phyloP scores from a whole-genome alignment of 495 filamentous ascomycete genomes.

The Tuber aestivum region DNA sequence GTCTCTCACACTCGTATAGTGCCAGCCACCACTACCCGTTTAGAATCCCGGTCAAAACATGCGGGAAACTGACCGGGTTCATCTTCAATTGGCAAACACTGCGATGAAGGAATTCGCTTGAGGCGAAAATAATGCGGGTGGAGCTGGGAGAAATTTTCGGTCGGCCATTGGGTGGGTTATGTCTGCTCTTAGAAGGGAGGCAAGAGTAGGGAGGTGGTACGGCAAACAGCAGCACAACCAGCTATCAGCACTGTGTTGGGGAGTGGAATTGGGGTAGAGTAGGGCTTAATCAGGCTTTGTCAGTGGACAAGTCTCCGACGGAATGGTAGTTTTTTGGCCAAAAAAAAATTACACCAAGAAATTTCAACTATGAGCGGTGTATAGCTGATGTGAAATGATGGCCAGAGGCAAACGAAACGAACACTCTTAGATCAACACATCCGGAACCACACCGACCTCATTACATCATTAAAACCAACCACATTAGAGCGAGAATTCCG shows the following conservation, averaged over 20 bases:
- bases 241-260: not conserved
- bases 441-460: conserved; percentile 1
- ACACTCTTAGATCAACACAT: not conserved
- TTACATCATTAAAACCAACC: not conserved
- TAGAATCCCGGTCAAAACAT: too few species aligned
- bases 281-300: not conserved
- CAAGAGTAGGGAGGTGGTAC: not conserved
- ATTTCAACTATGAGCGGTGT: not conserved
- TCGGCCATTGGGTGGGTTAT: not conserved
- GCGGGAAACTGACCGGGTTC: not conserved
- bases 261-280: not conserved
- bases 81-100: not conserved
- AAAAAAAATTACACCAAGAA: not conserved
- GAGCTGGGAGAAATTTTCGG: not conserved
- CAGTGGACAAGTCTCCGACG: not conserved
- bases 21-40: not conserved
- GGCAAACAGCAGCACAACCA: not conserved
- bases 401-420: not conserved
- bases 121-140: not conserved
- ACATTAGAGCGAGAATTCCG: not conserved
- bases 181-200: not conserved
- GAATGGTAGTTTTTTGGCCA: not conserved
- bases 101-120: not conserved
- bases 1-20: not conserved
- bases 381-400: not conserved